A percentile compares a stretch with the other conserved stretches of the same genome.
Evolutionary conservation across 164 flowering plant genomes (phyloP).

Genomic region (Warburgia ugandensis): DNA sequence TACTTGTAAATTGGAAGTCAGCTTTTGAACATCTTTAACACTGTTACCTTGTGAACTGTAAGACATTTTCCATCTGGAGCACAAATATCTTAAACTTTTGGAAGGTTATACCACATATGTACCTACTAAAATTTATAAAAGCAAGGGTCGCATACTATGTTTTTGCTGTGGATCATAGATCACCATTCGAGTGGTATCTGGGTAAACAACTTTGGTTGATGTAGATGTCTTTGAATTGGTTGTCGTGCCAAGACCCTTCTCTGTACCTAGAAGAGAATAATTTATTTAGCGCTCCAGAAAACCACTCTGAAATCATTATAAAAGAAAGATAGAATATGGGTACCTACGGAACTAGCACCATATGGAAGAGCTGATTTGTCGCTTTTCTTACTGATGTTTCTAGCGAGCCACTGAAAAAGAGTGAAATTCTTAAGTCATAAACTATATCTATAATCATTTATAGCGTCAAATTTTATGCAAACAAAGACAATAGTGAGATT

Average conservation of each 20-base stretch:
- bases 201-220: constrained; percentile 50
- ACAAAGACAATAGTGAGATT: not conserved
- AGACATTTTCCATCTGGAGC: too few relatives aligned
- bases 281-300: not conserved
- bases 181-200: constrained; percentile 68
- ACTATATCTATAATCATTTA: not conserved
- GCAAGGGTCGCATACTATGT: constrained; percentile 33
- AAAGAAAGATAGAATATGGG: not conserved
- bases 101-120: not conserved
- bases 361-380: constrained; percentile 43
- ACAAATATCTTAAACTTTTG: too few relatives aligned
- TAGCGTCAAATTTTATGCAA: not conserved
- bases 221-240: constrained; percentile 23
- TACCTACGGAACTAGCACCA: constrained; percentile 52
- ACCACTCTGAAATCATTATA: constrained; percentile 5
- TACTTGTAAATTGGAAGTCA: too few relatives aligned
- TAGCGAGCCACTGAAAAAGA: constrained; percentile 70
- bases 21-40: too few relatives aligned
- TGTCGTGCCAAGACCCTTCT: constrained; percentile 30
- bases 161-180: constrained; percentile 75
- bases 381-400: constrained; percentile 48
- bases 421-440: not conserved
- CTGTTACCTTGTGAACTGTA: too few relatives aligned
- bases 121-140: not conserved
- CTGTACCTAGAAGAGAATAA: constrained; percentile 23